Evolutionary conservation across 2,329 filamentous ascomycete genomes (phyloP), one percentile per base, ranked within the genome.

Genomic region (Cladorrhinum sp.): DNA sequence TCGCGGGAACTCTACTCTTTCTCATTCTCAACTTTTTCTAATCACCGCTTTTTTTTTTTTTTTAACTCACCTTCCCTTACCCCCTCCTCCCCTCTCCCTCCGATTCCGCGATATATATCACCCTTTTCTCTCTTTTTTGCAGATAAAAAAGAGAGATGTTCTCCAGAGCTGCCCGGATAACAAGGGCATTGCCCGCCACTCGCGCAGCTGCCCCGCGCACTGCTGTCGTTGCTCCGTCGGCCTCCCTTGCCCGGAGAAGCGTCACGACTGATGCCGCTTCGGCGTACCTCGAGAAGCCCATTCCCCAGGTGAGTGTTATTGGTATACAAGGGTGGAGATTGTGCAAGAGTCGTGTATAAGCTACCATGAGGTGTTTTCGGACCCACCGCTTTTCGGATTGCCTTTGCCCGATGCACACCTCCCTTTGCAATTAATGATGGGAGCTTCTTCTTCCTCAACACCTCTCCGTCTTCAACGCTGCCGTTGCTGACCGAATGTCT

Each of bases 191-290:
- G 75, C 82, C 86, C 72, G 74, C 89, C 76, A 80, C 81, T 62
- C 41, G 41, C 4, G 72, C 77, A 70, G 76, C 77, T 65, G 74
- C 76, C 66, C 74, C 77, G 57, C 72, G 75, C 60, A 73, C 80
- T 62, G 71, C 77, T 60, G n/a, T 45, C 16, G 41, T 45, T 45
- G 41, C 41, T 18, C 41, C 41, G 41, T 45, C 41, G 41, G 41
- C 41, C 16, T 77, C 77, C 65, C 74, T 76, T 65, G 79, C 82
- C 69, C 80, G 86, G 75, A 86, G 93, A 75, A 85, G 85, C 70
- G 95, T 99, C 73, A 99, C 95, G 69, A 98, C 95, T 68, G 89
- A 98, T 79, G 95, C 95, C 67, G 95, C 95, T 68, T 93, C 90
- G 72, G 88, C 92, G 71, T 91, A 96, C 77, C 88, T 92, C 71